phyloP scores from a whole-genome alignment of 2,329 filamentous ascomycete species.

The Monosporascus sp. region DNA sequence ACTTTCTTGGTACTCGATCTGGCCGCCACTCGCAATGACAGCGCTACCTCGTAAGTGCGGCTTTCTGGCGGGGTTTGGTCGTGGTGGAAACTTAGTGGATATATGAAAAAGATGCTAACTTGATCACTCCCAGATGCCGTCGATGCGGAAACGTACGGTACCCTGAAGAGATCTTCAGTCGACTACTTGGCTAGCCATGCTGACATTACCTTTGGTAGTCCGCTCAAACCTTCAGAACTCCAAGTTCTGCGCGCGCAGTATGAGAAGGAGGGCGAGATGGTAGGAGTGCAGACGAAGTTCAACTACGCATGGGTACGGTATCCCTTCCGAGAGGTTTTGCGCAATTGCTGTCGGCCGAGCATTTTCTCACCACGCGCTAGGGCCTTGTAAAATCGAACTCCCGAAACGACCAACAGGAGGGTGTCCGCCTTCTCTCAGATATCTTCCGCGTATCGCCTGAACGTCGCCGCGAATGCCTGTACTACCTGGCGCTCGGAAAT shows the following conservation, averaged over 20 bases:
- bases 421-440: slow-evolving; percentile 87
- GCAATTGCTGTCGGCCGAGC: slow-evolving; percentile 4
- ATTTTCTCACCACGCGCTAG: slow-evolving; percentile 38
- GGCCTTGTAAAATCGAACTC: slow-evolving; percentile 89
- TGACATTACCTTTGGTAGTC: slow-evolving; percentile 43
- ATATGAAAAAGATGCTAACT: neutral
- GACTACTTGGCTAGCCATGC: slow-evolving; percentile 6
- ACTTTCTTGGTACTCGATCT: too few species aligned
- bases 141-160: slow-evolving; percentile 82
- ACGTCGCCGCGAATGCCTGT: slow-evolving; percentile 92
- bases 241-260: slow-evolving; percentile 90
- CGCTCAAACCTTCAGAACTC: slow-evolving; percentile 86
- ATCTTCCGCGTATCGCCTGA: slow-evolving; percentile 94
- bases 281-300: slow-evolving; percentile 97
- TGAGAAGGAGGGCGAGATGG: slow-evolving; percentile 95
- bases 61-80: neutral
- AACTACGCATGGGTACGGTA: slow-evolving; percentile 98
- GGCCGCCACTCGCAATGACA: slow-evolving; percentile 17
- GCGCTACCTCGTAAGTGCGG: slow-evolving; percentile 25
- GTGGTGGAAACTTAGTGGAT: neutral
- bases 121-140: slow-evolving; percentile 67
- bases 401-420: slow-evolving; percentile 85
- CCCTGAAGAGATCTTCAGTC: neutral
- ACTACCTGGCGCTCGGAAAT: slow-evolving; percentile 95
- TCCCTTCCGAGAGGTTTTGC: slow-evolving; percentile 16